phyloP scores from a whole-genome alignment of 306 rosid species.

The Acacia melanoxylon region DNA sequence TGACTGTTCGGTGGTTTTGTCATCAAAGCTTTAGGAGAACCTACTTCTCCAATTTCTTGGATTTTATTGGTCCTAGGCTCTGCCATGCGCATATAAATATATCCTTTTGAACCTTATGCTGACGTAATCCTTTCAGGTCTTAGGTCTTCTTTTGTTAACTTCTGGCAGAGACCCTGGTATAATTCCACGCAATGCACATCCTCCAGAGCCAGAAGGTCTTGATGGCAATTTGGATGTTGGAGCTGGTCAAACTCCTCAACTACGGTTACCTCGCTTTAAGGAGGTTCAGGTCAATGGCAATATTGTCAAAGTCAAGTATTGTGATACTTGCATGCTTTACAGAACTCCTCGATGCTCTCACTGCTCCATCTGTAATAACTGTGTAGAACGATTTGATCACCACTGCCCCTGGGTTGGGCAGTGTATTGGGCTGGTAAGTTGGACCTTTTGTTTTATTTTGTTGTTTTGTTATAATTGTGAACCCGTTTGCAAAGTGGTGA shows the following conservation, averaged over 20 bases:
- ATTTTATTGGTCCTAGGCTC: not conserved
- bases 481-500: not conserved
- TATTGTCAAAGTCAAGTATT: slow-evolving; percentile 76
- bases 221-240: slow-evolving; percentile 72
- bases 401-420: slow-evolving; percentile 99
- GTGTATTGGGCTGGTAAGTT: slow-evolving; percentile 92
- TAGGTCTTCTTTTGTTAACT: slow-evolving; percentile 80
- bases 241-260: slow-evolving; percentile 89
- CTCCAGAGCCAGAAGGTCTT: slow-evolving; percentile 91
- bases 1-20: slow-evolving; percentile 12
- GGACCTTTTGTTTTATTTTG: slow-evolving; percentile 17
- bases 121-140: slow-evolving; percentile 53
- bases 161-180: slow-evolving; percentile 99
- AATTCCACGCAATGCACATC: slow-evolving; percentile 91
- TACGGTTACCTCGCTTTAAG: slow-evolving; percentile 84
- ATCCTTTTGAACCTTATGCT: slow-evolving; percentile 9
- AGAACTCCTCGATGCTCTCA: slow-evolving; percentile 99
- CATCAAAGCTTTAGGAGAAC: not conserved
- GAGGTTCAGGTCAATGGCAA: slow-evolving; percentile 91
- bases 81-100: slow-evolving; percentile 7
- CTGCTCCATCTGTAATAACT: slow-evolving; percentile 97
- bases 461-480: not conserved
- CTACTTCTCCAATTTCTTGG: slow-evolving; percentile 11
- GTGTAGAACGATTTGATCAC: slow-evolving; percentile 94
- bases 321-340: slow-evolving; percentile 99